Evolutionary conservation across 495 filamentous ascomycete genomes (phyloP).

Genomic region (Podospora pseudoanserina): DNA sequence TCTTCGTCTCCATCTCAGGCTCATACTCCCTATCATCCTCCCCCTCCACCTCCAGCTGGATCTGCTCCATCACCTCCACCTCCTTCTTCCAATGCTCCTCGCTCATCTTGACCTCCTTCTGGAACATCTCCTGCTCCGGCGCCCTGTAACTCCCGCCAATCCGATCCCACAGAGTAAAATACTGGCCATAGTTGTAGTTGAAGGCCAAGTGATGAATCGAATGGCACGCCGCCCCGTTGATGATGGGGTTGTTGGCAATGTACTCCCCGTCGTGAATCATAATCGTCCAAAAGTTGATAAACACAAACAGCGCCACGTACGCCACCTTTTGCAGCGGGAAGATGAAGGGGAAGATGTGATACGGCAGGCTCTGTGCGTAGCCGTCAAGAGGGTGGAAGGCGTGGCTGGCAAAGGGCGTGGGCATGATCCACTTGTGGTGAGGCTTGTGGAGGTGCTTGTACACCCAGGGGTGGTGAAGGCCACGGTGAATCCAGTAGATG

Average conservation of each 20-base stretch:
- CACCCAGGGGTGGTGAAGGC: slow-evolving; percentile 73
- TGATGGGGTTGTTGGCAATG: slow-evolving; percentile 76
- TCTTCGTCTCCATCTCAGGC: slow-evolving; percentile 47
- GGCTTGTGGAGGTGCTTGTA: slow-evolving; percentile 94
- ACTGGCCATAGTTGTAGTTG: slow-evolving; percentile 98
- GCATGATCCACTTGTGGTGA: slow-evolving; percentile 99
- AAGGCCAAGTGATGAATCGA: slow-evolving; percentile 84
- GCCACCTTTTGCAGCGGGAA: slow-evolving; percentile 91
- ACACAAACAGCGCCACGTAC: slow-evolving; percentile 79
- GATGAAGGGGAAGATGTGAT: slow-evolving; percentile 90
- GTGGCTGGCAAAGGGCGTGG: slow-evolving; percentile 85
- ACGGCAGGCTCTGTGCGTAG: slow-evolving; percentile 86
- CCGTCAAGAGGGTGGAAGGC: slow-evolving; percentile 96
- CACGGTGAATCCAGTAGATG: slow-evolving; percentile 95
- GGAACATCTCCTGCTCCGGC: slow-evolving; percentile 84
- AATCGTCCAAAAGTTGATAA: slow-evolving; percentile 97
- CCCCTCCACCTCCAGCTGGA: slow-evolving; percentile 81
- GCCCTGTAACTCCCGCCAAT: slow-evolving; percentile 83
- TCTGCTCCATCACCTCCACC: slow-evolving; percentile 78
- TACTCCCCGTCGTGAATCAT: slow-evolving; percentile 98
- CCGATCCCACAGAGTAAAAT: slow-evolving; percentile 92
- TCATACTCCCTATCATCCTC: slow-evolving; percentile 76
- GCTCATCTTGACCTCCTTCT: slow-evolving; percentile 84
- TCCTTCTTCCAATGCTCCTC: slow-evolving; percentile 77
- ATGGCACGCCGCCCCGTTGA: slow-evolving; percentile 96